Evolutionary conservation across 179 eudicot species (phyloP), one percentile per base, ranked within the genome.

Genomic region (Amaranthus tricolor): DNA sequence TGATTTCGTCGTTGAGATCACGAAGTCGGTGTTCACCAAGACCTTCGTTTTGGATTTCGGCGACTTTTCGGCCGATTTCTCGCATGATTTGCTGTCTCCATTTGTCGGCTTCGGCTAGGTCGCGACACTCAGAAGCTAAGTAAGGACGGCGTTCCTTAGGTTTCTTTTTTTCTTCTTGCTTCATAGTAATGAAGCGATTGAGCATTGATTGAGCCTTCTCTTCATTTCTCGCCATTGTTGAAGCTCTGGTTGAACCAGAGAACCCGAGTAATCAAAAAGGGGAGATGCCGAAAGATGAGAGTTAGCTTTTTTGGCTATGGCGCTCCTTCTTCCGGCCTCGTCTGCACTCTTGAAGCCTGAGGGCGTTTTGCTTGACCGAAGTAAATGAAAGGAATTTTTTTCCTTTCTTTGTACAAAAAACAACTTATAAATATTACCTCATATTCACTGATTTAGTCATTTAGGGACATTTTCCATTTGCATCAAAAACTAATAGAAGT

Each of bases 191-290:
- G 86, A 91, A 93, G 71, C 96, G 82, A 81, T 91, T 91, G 8
- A 91, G 91, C 98, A 93, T 93, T 76, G 98, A 93, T 72, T 93
- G 98, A 0, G 97, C 97, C 81, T 93, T 93, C 83, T 93, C 98
- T 60, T 93, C 98, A 77, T 93, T 93, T 57, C 97, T 85, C 75
- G 98, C 98, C 98, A 93, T 93, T 68, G 71, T 73, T 71, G 57
- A 58, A 55, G 0, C 0, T 52, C 45, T 14, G 72, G 59, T 68
- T 68, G 48, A 24, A 6, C 0, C 10, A 40, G 20, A 51, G 21
- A n/a, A 31, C 40, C 3, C 40, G 40, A 31, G 40, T 31, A 1
- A 31, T 31, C 40, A 31, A 31, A 31, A 31, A 31, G 40, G 0
- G 47, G 24, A 21, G 40, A 67, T 1, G 44, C 1, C n/a, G 68